A percentile compares a stretch with the other conserved stretches of the same genome.
These are phyloP conservation scores for Emergomyces pasteurianus DNA, from an alignment of 2,329 filamentous ascomycete species.

Conservation along the genomic window DNA sequence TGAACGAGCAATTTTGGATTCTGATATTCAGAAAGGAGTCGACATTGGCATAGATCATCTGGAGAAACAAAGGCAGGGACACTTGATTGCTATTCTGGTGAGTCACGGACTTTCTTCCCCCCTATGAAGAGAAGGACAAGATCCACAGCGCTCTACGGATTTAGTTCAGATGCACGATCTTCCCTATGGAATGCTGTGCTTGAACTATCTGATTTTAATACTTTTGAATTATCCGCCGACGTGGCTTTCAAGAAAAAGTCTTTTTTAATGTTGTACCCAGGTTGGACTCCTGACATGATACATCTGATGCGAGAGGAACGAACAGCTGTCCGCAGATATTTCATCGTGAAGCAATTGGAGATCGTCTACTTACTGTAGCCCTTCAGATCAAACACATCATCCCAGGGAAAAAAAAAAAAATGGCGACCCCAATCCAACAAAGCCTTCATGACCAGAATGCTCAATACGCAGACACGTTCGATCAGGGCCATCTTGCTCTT, in stretches of 20 bases:
- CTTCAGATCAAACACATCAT: not conserved
- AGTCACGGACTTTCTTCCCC: not conserved
- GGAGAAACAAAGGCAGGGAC: too few species aligned
- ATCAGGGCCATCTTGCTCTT: slow-evolving; percentile 53
- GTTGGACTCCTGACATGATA: not conserved
- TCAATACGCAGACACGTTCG: slow-evolving; percentile 48
- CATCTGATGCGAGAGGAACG: not conserved
- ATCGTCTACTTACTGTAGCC: not conserved
- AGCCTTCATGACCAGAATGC: slow-evolving; percentile 48
- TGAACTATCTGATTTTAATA: not conserved
- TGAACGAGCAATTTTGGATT: not conserved
- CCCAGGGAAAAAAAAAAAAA: slow-evolving; percentile 8
- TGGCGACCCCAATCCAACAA: slow-evolving; percentile 39
- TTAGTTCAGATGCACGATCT: not conserved
- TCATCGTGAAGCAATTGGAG: not conserved
- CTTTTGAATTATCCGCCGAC: not conserved
- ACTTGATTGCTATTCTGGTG: not conserved
- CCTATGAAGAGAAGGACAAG: not conserved
- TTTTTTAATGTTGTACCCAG: not conserved
- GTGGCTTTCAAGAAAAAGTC: not conserved
- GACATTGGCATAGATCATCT: not conserved
- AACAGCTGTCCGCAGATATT: not conserved
- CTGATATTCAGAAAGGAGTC: not conserved
- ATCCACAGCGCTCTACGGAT: not conserved
- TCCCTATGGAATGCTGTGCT: not conserved